Conservation (phyloP, 495 filamentous ascomycete species). For the Penicillium bialowiezense region DNA sequence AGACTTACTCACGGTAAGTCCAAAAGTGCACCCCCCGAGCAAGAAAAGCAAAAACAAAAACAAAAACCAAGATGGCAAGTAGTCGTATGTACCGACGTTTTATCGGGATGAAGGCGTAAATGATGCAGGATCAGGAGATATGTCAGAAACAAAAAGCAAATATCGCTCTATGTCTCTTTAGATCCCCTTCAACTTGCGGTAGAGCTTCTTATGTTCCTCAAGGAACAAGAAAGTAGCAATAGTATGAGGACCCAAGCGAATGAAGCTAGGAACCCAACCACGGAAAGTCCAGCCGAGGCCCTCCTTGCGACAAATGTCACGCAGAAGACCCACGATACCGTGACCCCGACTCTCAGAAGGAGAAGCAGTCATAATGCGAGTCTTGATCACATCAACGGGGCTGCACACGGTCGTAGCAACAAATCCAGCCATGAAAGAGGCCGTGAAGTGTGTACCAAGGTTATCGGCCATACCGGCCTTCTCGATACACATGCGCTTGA, state of each 20-base stretch:
- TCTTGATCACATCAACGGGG: slow-evolving; percentile 97
- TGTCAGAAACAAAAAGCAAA: slow-evolving; percentile 17
- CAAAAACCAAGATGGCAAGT: slow-evolving; percentile 5
- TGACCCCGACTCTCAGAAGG: slow-evolving; percentile 50
- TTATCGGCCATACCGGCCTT: slow-evolving; percentile 70
- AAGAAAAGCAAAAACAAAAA: slow-evolving; percentile 10
- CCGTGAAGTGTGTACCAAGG: slow-evolving; percentile 79
- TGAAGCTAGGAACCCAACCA: slow-evolving; percentile 97
- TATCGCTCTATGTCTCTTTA: slow-evolving; percentile 17
- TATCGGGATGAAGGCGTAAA: slow-evolving; percentile 50
- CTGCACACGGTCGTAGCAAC: slow-evolving; percentile 94
- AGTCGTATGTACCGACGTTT: slow-evolving; percentile 16
- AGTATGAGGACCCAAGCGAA: slow-evolving; percentile 88
- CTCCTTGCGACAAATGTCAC: slow-evolving; percentile 71
- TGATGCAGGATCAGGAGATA: slow-evolving; percentile 31
- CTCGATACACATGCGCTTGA: slow-evolving; percentile 75
- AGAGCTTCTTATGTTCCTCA: slow-evolving; percentile 68
- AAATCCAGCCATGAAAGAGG: slow-evolving; percentile 83
- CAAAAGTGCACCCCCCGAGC: slow-evolving; percentile 17
- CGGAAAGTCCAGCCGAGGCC: slow-evolving; percentile 89
- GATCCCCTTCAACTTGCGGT: slow-evolving; percentile 45
- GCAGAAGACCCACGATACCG: slow-evolving; percentile 56
- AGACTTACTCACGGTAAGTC: slow-evolving; percentile 16
- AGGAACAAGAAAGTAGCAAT: slow-evolving; percentile 94
- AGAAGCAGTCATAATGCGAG: slow-evolving; percentile 80